Percentiles rank a stretch among this genome's conserved stretches.
phyloP scores from a whole-genome alignment of 371 early-diverging fungal genomes.

The Thermomucor indicae-seudaticae region DNA sequence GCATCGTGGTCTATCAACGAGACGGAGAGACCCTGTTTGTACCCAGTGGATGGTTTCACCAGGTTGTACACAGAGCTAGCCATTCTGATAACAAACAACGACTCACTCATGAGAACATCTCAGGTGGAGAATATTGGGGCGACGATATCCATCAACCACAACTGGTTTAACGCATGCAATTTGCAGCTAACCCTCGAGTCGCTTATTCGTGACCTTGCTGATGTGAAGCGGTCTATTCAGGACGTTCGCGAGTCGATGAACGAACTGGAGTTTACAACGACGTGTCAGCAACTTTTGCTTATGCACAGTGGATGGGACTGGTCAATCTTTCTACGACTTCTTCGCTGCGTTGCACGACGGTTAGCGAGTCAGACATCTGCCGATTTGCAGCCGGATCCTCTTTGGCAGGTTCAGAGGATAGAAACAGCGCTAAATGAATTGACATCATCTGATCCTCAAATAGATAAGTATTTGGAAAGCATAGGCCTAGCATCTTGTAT shows the following conservation, averaged over 20 bases:
- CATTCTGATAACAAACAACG: neutral
- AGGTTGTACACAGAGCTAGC: slow-evolving; percentile 18
- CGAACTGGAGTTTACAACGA: slow-evolving; percentile 40
- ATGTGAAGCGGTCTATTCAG: slow-evolving; percentile 50
- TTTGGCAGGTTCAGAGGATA: slow-evolving; percentile 15
- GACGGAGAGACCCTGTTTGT: slow-evolving; percentile 71
- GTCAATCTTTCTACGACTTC: slow-evolving; percentile 21
- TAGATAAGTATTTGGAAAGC: slow-evolving; percentile 3
- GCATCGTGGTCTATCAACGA: slow-evolving; percentile 49
- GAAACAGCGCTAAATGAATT: too few relatives aligned
- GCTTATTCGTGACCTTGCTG: slow-evolving; percentile 39
- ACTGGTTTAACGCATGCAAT: slow-evolving; percentile 67
- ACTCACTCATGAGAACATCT: too few relatives aligned
- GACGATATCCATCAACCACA: slow-evolving; percentile 77
- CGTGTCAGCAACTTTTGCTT: slow-evolving; percentile 47
- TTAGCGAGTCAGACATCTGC: neutral
- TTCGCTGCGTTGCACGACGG: slow-evolving; percentile 12
- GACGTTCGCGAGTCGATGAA: slow-evolving; percentile 49
- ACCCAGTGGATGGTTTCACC: slow-evolving; percentile 77
- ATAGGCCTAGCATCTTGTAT: neutral
- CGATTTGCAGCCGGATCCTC: slow-evolving; percentile 7
- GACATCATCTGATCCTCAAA: too few relatives aligned
- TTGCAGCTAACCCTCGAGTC: slow-evolving; percentile 41
- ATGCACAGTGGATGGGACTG: slow-evolving; percentile 63
- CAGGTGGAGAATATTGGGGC: slow-evolving; percentile 61